Base-by-base conservation (phyloP, 1,284 basidiomycete species). In the Tilletiopsis washingtonensis region DNA sequence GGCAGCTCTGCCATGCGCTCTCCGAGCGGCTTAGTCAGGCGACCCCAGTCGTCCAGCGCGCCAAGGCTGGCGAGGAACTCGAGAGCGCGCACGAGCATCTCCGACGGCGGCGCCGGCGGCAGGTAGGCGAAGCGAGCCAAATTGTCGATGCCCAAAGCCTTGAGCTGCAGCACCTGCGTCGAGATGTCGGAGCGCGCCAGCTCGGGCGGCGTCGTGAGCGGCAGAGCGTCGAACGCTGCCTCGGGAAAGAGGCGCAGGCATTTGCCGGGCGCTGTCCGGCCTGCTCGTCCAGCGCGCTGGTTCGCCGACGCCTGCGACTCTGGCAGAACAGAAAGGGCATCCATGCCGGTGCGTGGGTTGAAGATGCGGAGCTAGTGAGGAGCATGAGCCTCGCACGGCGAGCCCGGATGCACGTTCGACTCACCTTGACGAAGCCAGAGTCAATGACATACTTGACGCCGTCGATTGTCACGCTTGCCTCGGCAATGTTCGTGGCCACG, bases 391-490 rank as follows among this genome's bases (percentile, higher is more conserved):
- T 19, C 21, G 17, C 3, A 15, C 21, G 39, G 38, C 20, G 14
- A 38, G 26, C 20, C 14, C 12, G 25, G 36, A 40, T 34, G 29
- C 9, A 9, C 29, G 29, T 12, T 2, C 29, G 9, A 34, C 29
- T 9, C 29, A 88, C 88, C 80, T 98, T 98, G 57, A 93, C 91
- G 64, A 91, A 88, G 3, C 93, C 94, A 49, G 82, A 85, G 67
- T 99, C 93, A 4, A 98, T 80, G n/a, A 99, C 91, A 68, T 84
- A 97, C 61, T 84, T 85, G 58, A 98, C 84, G 1, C 90, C 90
- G 43, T 96, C 89, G 51, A 98, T 94, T 0, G 93, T 98, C 14
- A 98, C 86, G 73, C 88, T 91, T 19, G 93, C 86, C 76, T 98
- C 94, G 15, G 94, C 93, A 45, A 97, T 91, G 70, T 98, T 98